Base-by-base conservation (phyloP, 805 yeast species). In the Ogataea zsoltii region DNA sequence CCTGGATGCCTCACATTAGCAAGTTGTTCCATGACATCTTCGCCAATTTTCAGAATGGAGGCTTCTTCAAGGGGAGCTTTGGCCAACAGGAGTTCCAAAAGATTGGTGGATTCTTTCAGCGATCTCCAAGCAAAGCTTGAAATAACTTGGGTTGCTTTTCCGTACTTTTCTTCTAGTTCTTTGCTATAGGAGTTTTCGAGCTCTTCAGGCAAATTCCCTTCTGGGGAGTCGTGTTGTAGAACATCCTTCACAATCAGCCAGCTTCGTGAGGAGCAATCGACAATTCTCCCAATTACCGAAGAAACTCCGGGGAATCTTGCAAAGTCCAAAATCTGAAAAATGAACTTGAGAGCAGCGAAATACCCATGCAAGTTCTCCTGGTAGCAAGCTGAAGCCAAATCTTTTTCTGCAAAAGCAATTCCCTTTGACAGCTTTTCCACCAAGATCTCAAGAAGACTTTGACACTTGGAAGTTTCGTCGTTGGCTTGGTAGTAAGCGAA, bases 1-100 rank as follows among this genome's bases (percentile, higher is more conserved):
- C 98, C 98, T 49, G 95, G 76, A 56, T 94, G 98, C 36, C 91
- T 79, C 16, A 91, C 83, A 0, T 80, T 72, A 3, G 88, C 75
- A 29, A 94, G 68, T 60, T 90, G 96, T 10, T 69, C 75, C 46
- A 85, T 71, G 2, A 88, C 62, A 5, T 83, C 57, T 1, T 76
- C 73, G 10, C 94, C 88, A 25, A 72, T 54, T 3, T 51, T 38
- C 12, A 69, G 40, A n/a, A 76, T 58, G 7, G 36, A 32, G 2
- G 52, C 54, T 13, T 62, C 59, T 1, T 55, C 46, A 2, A 76
- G 51, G 0, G 72, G 62, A 3, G 62, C 57, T 3, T 52, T 52
- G 0, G 58, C 56, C 4, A 86, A 57, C 0, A 86, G 42, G 1
- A 65, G 61, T 9, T 75, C 74, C 16, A 88, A 47, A 28, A 89